Conservation (phyloP, 352 stramenopile genomes). For the Thalassiosira sp. region DNA sequence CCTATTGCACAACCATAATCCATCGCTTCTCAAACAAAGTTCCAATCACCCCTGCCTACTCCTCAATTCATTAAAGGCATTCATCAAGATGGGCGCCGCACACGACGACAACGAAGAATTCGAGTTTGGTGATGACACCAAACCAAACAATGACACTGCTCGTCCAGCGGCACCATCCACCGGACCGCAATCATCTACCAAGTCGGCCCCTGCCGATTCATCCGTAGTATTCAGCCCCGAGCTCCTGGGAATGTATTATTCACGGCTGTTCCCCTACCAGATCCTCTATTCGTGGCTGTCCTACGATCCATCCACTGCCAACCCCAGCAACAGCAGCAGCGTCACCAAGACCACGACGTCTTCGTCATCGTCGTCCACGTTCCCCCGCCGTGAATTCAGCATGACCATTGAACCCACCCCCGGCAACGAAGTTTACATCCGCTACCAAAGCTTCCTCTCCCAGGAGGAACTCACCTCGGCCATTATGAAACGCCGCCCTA, state of each 20-base stretch:
- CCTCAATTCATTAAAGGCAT: background rate
- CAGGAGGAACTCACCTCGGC: constrained; percentile 60
- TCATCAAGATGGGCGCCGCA: constrained; percentile 87
- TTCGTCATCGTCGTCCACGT: constrained; percentile 23
- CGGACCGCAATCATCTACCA: constrained; percentile 1
- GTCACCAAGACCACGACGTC: constrained; percentile 1
- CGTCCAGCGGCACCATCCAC: too few relatives aligned
- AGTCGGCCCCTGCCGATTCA: constrained; percentile 10
- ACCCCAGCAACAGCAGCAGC: background rate
- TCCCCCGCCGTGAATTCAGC: constrained; percentile 95
- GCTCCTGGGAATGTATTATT: constrained; percentile 87
- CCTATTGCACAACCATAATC: background rate
- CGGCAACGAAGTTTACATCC: constrained; percentile 99
- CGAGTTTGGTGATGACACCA: constrained; percentile 58
- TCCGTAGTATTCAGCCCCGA: constrained; percentile 83
- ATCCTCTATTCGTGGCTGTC: constrained; percentile 57
- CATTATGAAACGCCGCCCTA: constrained; percentile 90
- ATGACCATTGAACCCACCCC: constrained; percentile 89
- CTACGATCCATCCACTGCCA: constrained; percentile 38
- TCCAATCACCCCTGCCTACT: background rate
- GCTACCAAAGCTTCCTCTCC: constrained; percentile 90
- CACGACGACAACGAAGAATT: constrained; percentile 59
- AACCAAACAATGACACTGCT: constrained; percentile 41
- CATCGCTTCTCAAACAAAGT: background rate
- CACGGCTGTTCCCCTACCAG: constrained; percentile 84